Base-by-base conservation (phyloP, 2,329 filamentous ascomycete species). In the Verticillium longisporum region DNA sequence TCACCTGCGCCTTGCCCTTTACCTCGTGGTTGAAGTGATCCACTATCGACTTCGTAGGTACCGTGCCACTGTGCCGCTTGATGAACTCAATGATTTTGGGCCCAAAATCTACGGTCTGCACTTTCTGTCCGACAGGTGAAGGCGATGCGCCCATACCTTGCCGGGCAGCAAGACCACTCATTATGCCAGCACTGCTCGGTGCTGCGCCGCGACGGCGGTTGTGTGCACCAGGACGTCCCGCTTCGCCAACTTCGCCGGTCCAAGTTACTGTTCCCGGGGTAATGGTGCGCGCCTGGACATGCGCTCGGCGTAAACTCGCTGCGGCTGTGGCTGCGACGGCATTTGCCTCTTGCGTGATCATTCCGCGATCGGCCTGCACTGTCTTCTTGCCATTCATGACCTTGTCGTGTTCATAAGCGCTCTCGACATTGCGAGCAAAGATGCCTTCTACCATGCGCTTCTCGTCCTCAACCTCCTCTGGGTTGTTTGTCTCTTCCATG, bases 401-500 rank as follows among this genome's bases (percentile, higher is more conserved):
- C 59, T 92, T 85, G 66, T 98, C 95, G 71, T 99, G 95, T 68
- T 97, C 91, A 55, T 97, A 85, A 0, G 93, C 91, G n/a, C 90
- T 92, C 68, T 96, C 92, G 1, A 98, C 90, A 2, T 91, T 90
- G 50, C 88, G 87, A 1, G 92, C 88, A 71, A 98, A 97, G 60
- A 99, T 92, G 58, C 90, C 90, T 64, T 93, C 88, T 78, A 98
- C 89, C 66, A 98, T 86, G 55, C 91, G 89, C 60, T 88, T 87
- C 71, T 94, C 90, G 53, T 87, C 83, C 10, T 80, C 67, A 1
- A 76, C 73, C 9, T 80, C 78, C 55, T 79, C 74, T 36, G 83
- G 80, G 32, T 82, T 82, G 45, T 83, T 79, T 68, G 84, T 90
- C 4, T 83, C 78, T 70, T 91, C 88, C 60, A 91, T 73, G 0